Evolutionary conservation across 768 basidiomycete genomes (phyloP), one percentile per base, ranked within the genome.

Genomic region (Crassisporium funariophilum): DNA sequence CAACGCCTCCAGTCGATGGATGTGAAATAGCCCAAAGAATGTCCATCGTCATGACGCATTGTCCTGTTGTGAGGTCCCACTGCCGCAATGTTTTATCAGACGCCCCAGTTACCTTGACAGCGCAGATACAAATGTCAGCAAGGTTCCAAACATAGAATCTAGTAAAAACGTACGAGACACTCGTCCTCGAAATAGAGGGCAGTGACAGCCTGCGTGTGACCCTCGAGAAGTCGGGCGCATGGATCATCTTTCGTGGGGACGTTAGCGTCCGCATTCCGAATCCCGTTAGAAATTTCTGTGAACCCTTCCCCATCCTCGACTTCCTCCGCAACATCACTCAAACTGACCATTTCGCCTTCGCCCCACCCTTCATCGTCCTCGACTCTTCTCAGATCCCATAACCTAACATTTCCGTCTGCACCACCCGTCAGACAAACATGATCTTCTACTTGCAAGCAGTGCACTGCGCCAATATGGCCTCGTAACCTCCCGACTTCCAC

Each of bases 31-130:
- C 97, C 97, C 97, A 99, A 19, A 99, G 83, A 53, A 99, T 97
- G 67, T 99, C 97, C 97, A 99, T 99, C 17, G 95, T 95, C 75
- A 97, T 86, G 36, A 98, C 87, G 67, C 97, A 99, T 74, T 98
- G 97, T 5, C 95, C 97, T 0, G 97, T 98, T 15, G 81, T 82
- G 44, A 98, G 81, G 62, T 98, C 97, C 97, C 97, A 99, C 64
- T 98, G 95, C 2, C 97, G 90, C 44, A 99, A 78, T 0, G 97
- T 99, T 69, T 98, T 98, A 72, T 99, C 97, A 3, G 91, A 93
- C 4, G 97, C 95, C 24, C 97, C 97, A 6, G 95, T 98, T 10
- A 98, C 91, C 94, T 95, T 55, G 9, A 46, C 39, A 59, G 23
- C 63, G 60, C 42, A 57, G 43, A n/a, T n/a, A n/a, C n/a, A n/a